Base-by-base conservation (phyloP, 1,284 basidiomycete genomes). In the Melampsora larici-populina region DNA sequence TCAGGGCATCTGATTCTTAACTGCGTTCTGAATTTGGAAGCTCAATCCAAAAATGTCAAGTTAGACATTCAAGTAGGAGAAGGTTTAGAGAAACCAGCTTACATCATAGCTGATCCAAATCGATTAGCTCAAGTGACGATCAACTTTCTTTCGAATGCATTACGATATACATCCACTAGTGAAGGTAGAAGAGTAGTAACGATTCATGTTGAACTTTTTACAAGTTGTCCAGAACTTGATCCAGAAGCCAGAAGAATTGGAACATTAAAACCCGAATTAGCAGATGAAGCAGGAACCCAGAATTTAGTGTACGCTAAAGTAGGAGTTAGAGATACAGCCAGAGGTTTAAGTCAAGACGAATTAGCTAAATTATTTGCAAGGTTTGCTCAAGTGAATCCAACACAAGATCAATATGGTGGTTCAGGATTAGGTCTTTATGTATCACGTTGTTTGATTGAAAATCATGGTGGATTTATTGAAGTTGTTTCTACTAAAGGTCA, bases 391-490 rank as follows among this genome's bases (percentile, higher is more conserved):
- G 73, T 66, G 26, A 76, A 76, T 48, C 73, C 73, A 33, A 76
- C 73, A 29, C 73, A 76, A 68, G 73, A 76, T 62, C 73, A 76
- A 69, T 76, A 76, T 36, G 73, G 73, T 46, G 73, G 73, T 9
- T 68, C 65, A 29, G 73, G 73, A 1, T 48, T 76, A n/a, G 73
- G 73, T 51, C 66, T 76, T 66, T 76, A 76, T 51, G 73, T 76
- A 36, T 76, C 73, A 26, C 64, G 65, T 48, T 51, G 73, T 17
- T 76, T 76, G 43, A 76, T 76, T 65, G 73, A 76, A 48, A 76
- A 76, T 18, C 73, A 76, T 62, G 73, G 73, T 3, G 73, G 73
- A 18, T 76, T 76, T 40, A 76, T 76, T 36, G 73, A 76, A 46
- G 73, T 76, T 24, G 55, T 60, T 43, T 76, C 73, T n/a, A 76